Percentiles rank a stretch among this genome's conserved stretches.
phyloP scores from a whole-genome alignment of 2,329 filamentous ascomycete genomes.

The Paecilomyces sp. region DNA sequence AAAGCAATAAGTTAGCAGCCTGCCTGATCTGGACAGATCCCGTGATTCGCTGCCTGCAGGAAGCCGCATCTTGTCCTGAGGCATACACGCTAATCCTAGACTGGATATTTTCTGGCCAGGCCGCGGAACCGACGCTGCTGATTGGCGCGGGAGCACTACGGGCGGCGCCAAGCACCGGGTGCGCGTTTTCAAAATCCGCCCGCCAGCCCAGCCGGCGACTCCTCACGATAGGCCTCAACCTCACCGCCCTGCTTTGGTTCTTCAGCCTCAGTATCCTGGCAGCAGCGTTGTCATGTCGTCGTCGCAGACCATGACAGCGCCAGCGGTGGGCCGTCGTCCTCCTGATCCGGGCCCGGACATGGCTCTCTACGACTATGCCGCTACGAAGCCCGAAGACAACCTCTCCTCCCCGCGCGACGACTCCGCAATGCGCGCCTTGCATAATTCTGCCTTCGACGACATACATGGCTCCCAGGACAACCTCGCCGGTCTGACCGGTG shows the following conservation, averaged over 20 bases:
- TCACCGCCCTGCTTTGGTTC: conserved; percentile 17
- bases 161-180: neutral
- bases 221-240: conserved; percentile 11
- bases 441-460: conserved; percentile 26
- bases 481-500: conserved; percentile 17
- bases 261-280: conserved; percentile 14
- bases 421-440: conserved; percentile 29
- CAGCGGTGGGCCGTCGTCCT: conserved; percentile 39
- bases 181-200: neutral
- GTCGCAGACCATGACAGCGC: conserved; percentile 42
- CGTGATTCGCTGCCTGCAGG: neutral
- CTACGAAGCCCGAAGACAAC: conserved; percentile 15
- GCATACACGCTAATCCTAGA: neutral
- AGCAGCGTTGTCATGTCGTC: conserved; percentile 36
- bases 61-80: neutral
- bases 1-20: no score
- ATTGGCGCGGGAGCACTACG: neutral
- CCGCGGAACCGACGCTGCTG: neutral
- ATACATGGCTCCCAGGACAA: conserved; percentile 17
- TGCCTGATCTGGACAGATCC: neutral
- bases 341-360: conserved; percentile 34
- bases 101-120: neutral
- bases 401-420: conserved; percentile 23
- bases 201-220: conserved; percentile 6
- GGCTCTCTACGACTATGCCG: conserved; percentile 33